A percentile compares a stretch with the other conserved stretches of the same genome.
These are phyloP conservation scores for Chlorella ohadii DNA, from an alignment of 139 green algal species.

Conservation along the genomic window DNA sequence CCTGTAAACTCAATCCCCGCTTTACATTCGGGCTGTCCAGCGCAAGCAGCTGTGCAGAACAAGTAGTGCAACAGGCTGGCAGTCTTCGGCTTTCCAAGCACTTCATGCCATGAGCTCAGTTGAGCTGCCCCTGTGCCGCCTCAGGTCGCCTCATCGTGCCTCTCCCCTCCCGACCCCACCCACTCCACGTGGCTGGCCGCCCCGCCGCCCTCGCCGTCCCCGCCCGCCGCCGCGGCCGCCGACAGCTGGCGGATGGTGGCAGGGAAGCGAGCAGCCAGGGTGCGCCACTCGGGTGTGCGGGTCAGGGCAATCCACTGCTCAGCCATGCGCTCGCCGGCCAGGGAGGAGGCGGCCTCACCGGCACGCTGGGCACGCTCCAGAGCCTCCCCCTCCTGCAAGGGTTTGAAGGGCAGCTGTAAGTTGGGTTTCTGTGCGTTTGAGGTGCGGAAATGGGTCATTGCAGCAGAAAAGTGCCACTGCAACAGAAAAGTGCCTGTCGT, in stretches of 20 bases:
- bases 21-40: too few relatives aligned
- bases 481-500: too few relatives aligned
- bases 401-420: neutral
- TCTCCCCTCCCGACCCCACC: neutral
- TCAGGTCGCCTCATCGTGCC: too few relatives aligned
- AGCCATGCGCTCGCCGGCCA: neutral
- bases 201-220: neutral
- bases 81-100: too few relatives aligned
- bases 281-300: neutral
- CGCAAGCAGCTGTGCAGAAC: too few relatives aligned
- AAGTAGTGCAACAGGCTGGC: too few relatives aligned
- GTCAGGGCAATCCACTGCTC: slow-evolving; percentile 18
- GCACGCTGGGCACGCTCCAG: slow-evolving; percentile 4
- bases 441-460: too few relatives aligned
- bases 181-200: neutral
- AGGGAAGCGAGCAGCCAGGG: slow-evolving; percentile 7
- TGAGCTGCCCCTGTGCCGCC: too few relatives aligned
- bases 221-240: neutral
- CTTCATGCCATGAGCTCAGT: too few relatives aligned
- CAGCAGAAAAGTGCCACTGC: too few relatives aligned
- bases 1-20: too few relatives aligned
- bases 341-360: neutral
- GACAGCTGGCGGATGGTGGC: neutral
- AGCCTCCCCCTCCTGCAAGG: slow-evolving; percentile 14
- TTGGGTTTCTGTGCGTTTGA: too few relatives aligned